Evolutionary conservation across 257 asterid genomes (phyloP), one percentile per base, ranked within the genome.

Genomic region (Ilex aquifolium): DNA sequence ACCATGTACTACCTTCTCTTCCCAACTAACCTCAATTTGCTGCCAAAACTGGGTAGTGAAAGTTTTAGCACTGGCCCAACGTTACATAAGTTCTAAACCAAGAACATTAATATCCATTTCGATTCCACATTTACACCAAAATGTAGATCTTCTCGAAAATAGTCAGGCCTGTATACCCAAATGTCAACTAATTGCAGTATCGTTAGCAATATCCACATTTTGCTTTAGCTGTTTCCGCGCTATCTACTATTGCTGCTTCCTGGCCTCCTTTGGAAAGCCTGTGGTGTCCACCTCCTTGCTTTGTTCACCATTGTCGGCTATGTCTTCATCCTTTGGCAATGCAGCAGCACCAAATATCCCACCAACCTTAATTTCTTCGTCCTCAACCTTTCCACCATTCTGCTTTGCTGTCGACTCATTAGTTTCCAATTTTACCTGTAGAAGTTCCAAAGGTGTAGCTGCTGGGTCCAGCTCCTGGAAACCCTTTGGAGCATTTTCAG

Each of bases 401-500:
- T 60, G 44, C 40, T 13, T 54, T 44, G 15, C 11, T 53, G 29
- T 8, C 57, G 3, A 71, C 51, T 67, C 72, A 13, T 60, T 60
- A 50, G 59, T 68, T 74, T 74, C 82, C 14, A 71, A 60, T 12
- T 56, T 52, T 56, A 79, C 86, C 67, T 76, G 88, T 64, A 88
- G 82, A 62, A 88, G 87, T 54, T 86, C 95, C 74, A 82, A 44
- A 6, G 95, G 92, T 9, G 82, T 82, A 56, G 96, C 90, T 12
- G 96, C 96, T 13, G 96, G 92, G 69, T 88, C 96, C 52, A 88
- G 83, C 88, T 88, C 96, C 73, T 82, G 70, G 71, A 75, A 82
- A 72, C 85, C 90, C 63, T 77, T 68, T 5, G 93, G 96, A 30
- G 82, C 77, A 64, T 80, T 70, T 53, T 30, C 60, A 57, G 79